Conservation (phyloP, 306 rosid species). For the Astragalus glycyphyllos region DNA sequence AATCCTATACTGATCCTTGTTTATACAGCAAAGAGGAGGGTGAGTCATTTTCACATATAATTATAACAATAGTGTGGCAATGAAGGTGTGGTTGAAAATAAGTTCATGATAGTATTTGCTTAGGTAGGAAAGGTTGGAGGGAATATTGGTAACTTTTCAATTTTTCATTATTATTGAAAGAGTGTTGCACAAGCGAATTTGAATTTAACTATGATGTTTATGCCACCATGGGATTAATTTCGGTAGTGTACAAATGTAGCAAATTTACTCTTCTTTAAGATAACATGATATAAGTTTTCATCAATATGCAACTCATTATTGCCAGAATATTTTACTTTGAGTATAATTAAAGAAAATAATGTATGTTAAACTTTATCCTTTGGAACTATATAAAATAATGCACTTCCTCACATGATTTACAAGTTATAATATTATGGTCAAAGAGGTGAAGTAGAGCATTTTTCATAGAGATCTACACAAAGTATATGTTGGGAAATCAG, state of each 20-base stretch:
- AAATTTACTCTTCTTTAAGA: constrained; percentile 35
- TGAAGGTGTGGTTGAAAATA: constrained; percentile 27
- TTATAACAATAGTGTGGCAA: constrained; percentile 22
- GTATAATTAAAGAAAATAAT: constrained; percentile 54
- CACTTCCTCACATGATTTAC: constrained; percentile 20
- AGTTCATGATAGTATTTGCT: constrained; percentile 33
- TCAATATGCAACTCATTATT: constrained; percentile 30
- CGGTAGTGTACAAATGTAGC: constrained; percentile 8
- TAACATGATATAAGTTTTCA: constrained; percentile 28
- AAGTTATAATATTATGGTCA: constrained; percentile 8
- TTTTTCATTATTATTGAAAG: constrained; percentile 18
- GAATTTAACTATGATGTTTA: constrained; percentile 32
- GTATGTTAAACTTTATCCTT: constrained; percentile 36
- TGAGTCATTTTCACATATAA: constrained; percentile 26
- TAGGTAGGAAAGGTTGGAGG: constrained; percentile 42
- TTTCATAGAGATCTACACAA: constrained; percentile 39
- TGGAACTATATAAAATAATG: neutral
- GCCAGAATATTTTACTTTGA: constrained; percentile 39
- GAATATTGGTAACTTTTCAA: constrained; percentile 13
- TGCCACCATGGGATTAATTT: neutral
- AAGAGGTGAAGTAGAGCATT: constrained; percentile 24
- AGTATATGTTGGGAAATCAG: constrained; percentile 19
- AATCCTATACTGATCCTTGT: too few species aligned
- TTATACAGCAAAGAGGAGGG: too few species aligned
- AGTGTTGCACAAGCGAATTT: constrained; percentile 32